A percentile compares a stretch with the other conserved stretches of the same genome.
These are phyloP conservation scores for Tremellales sp. DNA, from an alignment of 1,284 basidiomycete genomes.

Conservation along the genomic window DNA sequence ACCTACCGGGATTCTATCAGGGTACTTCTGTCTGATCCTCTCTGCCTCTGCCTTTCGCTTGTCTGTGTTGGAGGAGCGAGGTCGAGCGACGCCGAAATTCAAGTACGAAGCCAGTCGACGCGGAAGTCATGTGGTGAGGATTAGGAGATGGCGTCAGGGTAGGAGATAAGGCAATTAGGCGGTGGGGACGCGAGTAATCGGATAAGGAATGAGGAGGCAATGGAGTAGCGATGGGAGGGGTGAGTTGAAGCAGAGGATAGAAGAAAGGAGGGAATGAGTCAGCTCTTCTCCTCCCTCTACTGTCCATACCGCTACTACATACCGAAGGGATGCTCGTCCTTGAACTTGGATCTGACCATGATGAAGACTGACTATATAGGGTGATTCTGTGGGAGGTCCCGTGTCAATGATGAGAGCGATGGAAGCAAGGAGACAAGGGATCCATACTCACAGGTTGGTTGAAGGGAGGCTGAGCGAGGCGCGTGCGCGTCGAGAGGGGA, in stretches of 20 bases:
- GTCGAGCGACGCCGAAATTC: no score
- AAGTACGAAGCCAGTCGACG: no score
- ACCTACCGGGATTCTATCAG: slow-evolving; percentile 93
- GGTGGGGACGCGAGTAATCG: neutral
- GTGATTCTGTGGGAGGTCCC: neutral
- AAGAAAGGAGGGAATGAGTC: slow-evolving; percentile 4
- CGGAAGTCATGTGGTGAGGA: no score
- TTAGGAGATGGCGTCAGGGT: no score
- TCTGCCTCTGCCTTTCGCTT: slow-evolving; percentile 94
- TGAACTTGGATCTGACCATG: slow-evolving; percentile 95
- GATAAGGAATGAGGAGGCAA: neutral
- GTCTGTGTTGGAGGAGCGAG: slow-evolving; percentile 69
- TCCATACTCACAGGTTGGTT: neutral
- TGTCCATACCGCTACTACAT: slow-evolving; percentile 37
- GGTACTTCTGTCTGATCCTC: slow-evolving; percentile 97
- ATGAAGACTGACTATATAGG: slow-evolving; percentile 4
- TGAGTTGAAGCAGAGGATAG: slow-evolving; percentile 6
- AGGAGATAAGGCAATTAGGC: neutral
- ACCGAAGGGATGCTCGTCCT: slow-evolving; percentile 99
- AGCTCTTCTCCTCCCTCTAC: slow-evolving; percentile 2
- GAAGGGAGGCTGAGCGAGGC: neutral
- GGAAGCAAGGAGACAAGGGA: neutral
- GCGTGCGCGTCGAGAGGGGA: slow-evolving; percentile 8
- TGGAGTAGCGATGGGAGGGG: neutral
- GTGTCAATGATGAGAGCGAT: no score